These are phyloP conservation scores for Hypoxylon lienhwacheense DNA, from an alignment of 495 filamentous ascomycete genomes.

Conservation along the genomic window DNA sequence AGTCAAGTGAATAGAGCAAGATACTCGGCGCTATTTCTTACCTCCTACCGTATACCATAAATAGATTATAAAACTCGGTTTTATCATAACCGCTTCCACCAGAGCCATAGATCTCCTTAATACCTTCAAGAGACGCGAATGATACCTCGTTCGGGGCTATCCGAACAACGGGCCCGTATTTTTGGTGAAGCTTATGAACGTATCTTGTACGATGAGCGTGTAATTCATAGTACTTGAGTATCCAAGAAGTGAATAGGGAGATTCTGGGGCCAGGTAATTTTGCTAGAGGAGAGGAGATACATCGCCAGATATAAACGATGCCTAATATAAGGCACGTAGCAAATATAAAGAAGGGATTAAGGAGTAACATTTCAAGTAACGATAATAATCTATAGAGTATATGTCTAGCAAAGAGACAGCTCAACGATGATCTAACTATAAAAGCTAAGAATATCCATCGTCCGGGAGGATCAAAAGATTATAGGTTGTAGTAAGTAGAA, in stretches of 20 bases:
- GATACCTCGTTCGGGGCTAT: conserved; percentile 63
- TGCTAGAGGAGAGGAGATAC: conserved; percentile 46
- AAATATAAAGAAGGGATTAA: conserved; percentile 31
- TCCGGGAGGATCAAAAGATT: too few species aligned
- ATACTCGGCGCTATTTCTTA: conserved; percentile 23
- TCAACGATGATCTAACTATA: too few species aligned
- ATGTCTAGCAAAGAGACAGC: not conserved
- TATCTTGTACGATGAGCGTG: conserved; percentile 54
- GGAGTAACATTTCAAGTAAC: conserved; percentile 29
- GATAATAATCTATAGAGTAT: not conserved
- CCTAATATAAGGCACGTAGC: conserved; percentile 18
- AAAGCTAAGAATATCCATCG: too few species aligned
- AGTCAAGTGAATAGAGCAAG: too few species aligned
- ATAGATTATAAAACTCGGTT: conserved; percentile 67
- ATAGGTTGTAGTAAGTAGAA: too few species aligned
- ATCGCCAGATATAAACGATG: conserved; percentile 29
- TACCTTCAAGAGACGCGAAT: conserved; percentile 57
- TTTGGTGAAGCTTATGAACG: conserved; percentile 57
- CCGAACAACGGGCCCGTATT: conserved; percentile 60
- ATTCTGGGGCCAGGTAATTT: conserved; percentile 57
- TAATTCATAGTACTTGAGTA: conserved; percentile 62
- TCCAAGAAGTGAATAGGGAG: conserved; percentile 54
- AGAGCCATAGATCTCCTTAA: conserved; percentile 68
- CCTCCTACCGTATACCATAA: conserved; percentile 60
- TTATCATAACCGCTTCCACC: conserved; percentile 70